These are phyloP conservation scores for Aspergillus ochraceus DNA, from an alignment of 2,329 filamentous ascomycete species.

Conservation along the genomic window DNA sequence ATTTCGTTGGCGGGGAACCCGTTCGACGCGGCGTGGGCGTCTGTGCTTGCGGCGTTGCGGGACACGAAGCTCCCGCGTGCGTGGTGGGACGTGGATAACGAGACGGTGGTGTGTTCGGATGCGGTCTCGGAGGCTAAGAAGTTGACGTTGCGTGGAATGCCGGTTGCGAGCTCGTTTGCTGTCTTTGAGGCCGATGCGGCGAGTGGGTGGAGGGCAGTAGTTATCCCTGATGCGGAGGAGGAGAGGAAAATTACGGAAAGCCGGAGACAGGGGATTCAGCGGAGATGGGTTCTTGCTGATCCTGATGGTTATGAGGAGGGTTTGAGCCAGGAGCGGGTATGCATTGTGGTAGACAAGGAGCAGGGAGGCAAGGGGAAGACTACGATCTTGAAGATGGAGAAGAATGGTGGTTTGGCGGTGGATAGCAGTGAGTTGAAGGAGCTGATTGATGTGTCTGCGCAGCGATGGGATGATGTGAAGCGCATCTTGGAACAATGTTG, in stretches of 20 bases:
- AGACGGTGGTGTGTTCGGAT: slow-evolving; percentile 74
- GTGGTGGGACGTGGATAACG: slow-evolving; percentile 79
- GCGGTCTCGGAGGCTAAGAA: slow-evolving; percentile 53
- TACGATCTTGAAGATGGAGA: slow-evolving; percentile 70
- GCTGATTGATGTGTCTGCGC: slow-evolving; percentile 60
- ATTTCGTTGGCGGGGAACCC: slow-evolving; percentile 89
- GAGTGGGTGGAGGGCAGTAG: slow-evolving; percentile 38
- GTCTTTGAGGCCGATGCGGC: slow-evolving; percentile 67
- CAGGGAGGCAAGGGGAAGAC: slow-evolving; percentile 50
- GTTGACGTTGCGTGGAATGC: slow-evolving; percentile 65
- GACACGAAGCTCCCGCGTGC: slow-evolving; percentile 77
- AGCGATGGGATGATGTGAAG: slow-evolving; percentile 64
- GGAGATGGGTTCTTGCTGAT: slow-evolving; percentile 76
- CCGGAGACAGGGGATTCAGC: slow-evolving; percentile 33
- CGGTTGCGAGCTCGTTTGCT: slow-evolving; percentile 74
- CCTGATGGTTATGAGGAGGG: slow-evolving; percentile 88
- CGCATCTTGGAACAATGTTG: slow-evolving; percentile 38
- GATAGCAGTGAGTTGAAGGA: slow-evolving; percentile 63
- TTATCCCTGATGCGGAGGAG: slow-evolving; percentile 35
- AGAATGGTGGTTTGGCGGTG: slow-evolving; percentile 74
- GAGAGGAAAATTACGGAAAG: slow-evolving; percentile 46
- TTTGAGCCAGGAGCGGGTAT: slow-evolving; percentile 79
- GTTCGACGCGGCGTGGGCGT: slow-evolving; percentile 87
- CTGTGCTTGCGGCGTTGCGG: slow-evolving; percentile 75
- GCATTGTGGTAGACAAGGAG: slow-evolving; percentile 69